A percentile compares a stretch with the other conserved stretches of the same genome.
These are phyloP conservation scores for Aspergillus sp. DNA, from an alignment of 2,329 filamentous ascomycete genomes.

Conservation along the genomic window DNA sequence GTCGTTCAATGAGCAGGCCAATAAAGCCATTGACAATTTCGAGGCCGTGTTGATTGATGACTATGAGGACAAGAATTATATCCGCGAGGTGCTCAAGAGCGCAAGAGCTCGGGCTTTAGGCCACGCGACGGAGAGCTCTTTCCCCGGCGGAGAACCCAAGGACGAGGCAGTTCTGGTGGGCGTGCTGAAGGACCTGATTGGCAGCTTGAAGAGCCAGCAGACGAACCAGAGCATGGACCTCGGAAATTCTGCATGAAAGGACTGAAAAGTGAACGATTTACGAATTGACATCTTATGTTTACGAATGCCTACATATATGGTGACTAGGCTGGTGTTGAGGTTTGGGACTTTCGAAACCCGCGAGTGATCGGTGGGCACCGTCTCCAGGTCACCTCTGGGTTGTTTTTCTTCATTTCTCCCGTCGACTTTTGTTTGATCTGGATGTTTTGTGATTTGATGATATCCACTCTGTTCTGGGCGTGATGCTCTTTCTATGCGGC, in stretches of 20 bases:
- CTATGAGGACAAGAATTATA: constrained; percentile 46
- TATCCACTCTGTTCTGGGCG: constrained; percentile 23
- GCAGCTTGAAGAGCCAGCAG: constrained; percentile 36
- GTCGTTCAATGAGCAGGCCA: constrained; percentile 40
- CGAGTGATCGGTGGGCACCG: background rate
- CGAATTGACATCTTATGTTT: constrained; percentile 14
- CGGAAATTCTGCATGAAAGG: background rate
- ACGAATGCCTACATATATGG: constrained; percentile 9
- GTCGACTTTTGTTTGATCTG: background rate
- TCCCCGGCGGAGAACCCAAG: constrained; percentile 43
- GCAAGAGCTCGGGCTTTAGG: constrained; percentile 41
- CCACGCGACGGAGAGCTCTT: constrained; percentile 39
- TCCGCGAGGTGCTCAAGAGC: constrained; percentile 43
- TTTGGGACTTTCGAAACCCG: background rate
- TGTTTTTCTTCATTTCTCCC: constrained; percentile 14
- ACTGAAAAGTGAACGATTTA: constrained; percentile 17
- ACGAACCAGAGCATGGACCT: background rate
- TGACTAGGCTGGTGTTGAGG: constrained; percentile 11
- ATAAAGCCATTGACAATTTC: constrained; percentile 45
- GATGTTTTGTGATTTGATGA: constrained; percentile 13
- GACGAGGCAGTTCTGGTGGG: constrained; percentile 44
- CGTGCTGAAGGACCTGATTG: constrained; percentile 38
- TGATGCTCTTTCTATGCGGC: constrained; percentile 5
- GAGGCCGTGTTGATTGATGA: constrained; percentile 45
- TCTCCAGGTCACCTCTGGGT: constrained; percentile 2